Evolutionary conservation across 139 green algal genomes (phyloP).

Genomic region (Chlorella sp.): DNA sequence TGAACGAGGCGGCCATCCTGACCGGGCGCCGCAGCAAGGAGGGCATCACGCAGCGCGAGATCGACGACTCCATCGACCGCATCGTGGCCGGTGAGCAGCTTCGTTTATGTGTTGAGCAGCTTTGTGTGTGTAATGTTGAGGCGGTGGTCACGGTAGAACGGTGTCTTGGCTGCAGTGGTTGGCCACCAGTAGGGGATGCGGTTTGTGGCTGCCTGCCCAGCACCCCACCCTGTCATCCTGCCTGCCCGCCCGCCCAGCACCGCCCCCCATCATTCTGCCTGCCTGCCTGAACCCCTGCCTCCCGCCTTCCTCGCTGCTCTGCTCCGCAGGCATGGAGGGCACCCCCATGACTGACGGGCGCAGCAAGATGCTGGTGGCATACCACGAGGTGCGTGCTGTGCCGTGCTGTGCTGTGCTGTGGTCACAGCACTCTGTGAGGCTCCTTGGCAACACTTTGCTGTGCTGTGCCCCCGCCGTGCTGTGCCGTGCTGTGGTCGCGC

Average conservation of each 20-base stretch:
- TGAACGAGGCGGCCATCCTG: conserved; percentile 99
- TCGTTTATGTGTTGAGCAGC: too few relatives aligned
- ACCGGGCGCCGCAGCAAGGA: conserved; percentile 87
- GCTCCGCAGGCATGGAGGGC: conserved; percentile 94
- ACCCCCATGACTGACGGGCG: conserved; percentile 98
- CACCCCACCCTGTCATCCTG: neutral
- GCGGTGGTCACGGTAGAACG: too few relatives aligned
- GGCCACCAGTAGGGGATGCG: conserved; percentile 49
- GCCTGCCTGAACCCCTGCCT: neutral
- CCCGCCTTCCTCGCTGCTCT: too few relatives aligned
- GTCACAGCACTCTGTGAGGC: too few relatives aligned
- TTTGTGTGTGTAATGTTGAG: too few relatives aligned
- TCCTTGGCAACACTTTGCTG: too few relatives aligned
- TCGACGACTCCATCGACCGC: conserved; percentile 97
- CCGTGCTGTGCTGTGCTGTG: neutral
- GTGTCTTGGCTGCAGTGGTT: too few relatives aligned
- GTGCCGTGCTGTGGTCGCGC: too few relatives aligned
- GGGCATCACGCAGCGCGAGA: conserved; percentile 85
- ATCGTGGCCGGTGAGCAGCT: conserved; percentile 85
- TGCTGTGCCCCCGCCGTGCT: neutral
- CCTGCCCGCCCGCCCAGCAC: too few relatives aligned
- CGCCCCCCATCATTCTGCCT: neutral
- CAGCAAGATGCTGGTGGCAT: conserved; percentile 96
- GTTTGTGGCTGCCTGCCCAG: neutral
- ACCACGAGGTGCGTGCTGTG: conserved; percentile 81